These are phyloP conservation scores for Mortierella claussenii DNA, from an alignment of 192 early-diverging fungal species.

Conservation along the genomic window DNA sequence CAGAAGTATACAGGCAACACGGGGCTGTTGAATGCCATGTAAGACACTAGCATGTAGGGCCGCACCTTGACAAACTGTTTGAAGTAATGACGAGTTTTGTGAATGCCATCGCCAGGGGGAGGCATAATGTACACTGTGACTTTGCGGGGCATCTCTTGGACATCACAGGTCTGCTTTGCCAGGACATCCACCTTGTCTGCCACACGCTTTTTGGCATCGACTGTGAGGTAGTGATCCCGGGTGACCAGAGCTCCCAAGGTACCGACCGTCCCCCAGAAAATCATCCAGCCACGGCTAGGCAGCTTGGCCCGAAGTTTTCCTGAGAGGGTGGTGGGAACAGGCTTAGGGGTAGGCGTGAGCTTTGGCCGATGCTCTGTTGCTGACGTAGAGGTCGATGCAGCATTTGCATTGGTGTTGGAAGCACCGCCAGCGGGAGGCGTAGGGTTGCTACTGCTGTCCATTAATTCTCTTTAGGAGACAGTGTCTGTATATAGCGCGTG, in stretches of 20 bases:
- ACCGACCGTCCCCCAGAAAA: slow-evolving; percentile 45
- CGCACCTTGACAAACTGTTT: slow-evolving; percentile 54
- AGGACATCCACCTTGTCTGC: slow-evolving; percentile 51
- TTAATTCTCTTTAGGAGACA: too few species aligned
- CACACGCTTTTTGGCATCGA: slow-evolving; percentile 41
- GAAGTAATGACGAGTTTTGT: slow-evolving; percentile 58
- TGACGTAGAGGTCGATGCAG: not conserved
- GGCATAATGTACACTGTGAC: slow-evolving; percentile 55
- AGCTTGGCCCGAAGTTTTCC: slow-evolving; percentile 50
- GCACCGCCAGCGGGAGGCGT: too few species aligned
- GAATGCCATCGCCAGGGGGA: slow-evolving; percentile 55
- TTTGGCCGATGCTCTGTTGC: slow-evolving; percentile 3
- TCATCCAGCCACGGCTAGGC: slow-evolving; percentile 52
- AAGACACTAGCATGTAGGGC: too few species aligned
- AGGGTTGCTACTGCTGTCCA: too few species aligned
- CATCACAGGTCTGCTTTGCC: slow-evolving; percentile 42
- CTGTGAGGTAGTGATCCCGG: slow-evolving; percentile 54
- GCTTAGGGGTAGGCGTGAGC: slow-evolving; percentile 11
- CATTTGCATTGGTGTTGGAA: too few species aligned
- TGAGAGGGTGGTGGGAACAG: slow-evolving; percentile 31
- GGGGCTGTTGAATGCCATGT: too few species aligned
- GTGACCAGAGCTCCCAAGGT: slow-evolving; percentile 40
- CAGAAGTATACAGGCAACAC: too few species aligned
- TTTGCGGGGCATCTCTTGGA: slow-evolving; percentile 57
- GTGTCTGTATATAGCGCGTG: too few species aligned